Percentiles rank a stretch among this genome's conserved stretches.
Evolutionary conservation across 2,329 filamentous ascomycete genomes (phyloP).

Genomic region (Seiridium unicorne): DNA sequence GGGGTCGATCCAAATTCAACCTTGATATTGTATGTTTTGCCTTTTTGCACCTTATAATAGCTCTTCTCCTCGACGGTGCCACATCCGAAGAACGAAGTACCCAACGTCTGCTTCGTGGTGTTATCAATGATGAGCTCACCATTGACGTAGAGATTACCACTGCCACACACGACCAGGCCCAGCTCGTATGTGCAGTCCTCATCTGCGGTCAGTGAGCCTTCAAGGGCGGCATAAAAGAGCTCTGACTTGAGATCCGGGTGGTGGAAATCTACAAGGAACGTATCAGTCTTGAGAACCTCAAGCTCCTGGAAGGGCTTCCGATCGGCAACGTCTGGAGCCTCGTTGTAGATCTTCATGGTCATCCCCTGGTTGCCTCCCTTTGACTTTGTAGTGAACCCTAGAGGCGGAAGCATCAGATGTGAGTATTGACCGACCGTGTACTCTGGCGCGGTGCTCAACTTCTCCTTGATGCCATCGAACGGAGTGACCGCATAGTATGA

Average conservation of each 20-base stretch:
- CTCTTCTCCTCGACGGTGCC: slow-evolving; percentile 65
- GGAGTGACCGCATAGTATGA: slow-evolving; percentile 71
- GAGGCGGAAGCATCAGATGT: slow-evolving; percentile 61
- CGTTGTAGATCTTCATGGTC: slow-evolving; percentile 61
- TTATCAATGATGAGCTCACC: slow-evolving; percentile 64
- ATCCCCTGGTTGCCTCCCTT: slow-evolving; percentile 55
- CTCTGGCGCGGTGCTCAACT: slow-evolving; percentile 39
- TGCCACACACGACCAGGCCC: slow-evolving; percentile 64
- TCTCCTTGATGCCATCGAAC: slow-evolving; percentile 63
- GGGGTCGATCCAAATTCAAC: slow-evolving; percentile 61
- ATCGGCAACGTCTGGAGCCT: slow-evolving; percentile 41
- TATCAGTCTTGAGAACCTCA: slow-evolving; percentile 46
- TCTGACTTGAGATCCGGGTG: slow-evolving; percentile 50
- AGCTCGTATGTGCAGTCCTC: slow-evolving; percentile 63
- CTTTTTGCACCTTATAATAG: slow-evolving; percentile 54
- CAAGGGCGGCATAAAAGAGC: slow-evolving; percentile 60
- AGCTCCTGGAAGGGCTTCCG: slow-evolving; percentile 51
- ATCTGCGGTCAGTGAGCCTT: slow-evolving; percentile 58
- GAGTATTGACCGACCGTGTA: slow-evolving; percentile 64
- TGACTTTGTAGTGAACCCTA: slow-evolving; percentile 52
- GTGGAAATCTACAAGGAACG: slow-evolving; percentile 48
- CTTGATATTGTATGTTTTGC: slow-evolving; percentile 55
- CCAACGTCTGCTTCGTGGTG: slow-evolving; percentile 59
- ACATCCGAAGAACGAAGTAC: slow-evolving; percentile 64
- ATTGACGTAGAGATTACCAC: slow-evolving; percentile 64